Percentiles rank a stretch among this genome's conserved stretches.
Evolutionary conservation across 805 yeast species (phyloP).

Genomic region (Kodamaea hsintzibuensis): DNA sequence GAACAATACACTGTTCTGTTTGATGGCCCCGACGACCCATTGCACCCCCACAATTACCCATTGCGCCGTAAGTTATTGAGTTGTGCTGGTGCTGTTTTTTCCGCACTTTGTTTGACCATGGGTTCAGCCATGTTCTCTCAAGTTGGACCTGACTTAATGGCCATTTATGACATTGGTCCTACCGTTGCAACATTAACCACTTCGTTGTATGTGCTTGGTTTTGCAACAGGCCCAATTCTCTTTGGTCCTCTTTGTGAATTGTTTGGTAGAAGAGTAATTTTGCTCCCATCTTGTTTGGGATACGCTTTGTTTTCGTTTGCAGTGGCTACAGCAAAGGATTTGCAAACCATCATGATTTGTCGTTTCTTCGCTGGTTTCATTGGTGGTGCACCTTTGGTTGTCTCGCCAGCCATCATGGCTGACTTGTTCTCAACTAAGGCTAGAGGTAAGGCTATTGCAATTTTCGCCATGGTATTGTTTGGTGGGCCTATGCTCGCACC

Average conservation of each 20-base stretch:
- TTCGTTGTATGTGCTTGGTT: conserved; percentile 85
- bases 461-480: conserved; percentile 73
- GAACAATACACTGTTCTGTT: conserved; percentile 65
- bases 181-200: conserved; percentile 76
- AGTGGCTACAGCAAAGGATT: conserved; percentile 72
- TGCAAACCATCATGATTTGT: conserved; percentile 75
- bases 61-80: conserved; percentile 22
- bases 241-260: conserved; percentile 18
- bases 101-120: conserved; percentile 27
- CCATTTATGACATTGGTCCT: conserved; percentile 56
- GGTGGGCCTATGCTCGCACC: conserved; percentile 85
- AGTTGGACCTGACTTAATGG: conserved; percentile 50
- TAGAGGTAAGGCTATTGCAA: conserved; percentile 75
- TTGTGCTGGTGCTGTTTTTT: conserved; percentile 29
- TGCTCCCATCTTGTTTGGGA: conserved; percentile 40
- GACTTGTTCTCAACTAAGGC: conserved; percentile 67
- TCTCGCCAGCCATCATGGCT: conserved; percentile 84
- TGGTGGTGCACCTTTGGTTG: conserved; percentile 85
- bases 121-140: conserved; percentile 58
- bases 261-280: conserved; percentile 42
- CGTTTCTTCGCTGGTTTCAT: conserved; percentile 78
- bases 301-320: conserved; percentile 50
- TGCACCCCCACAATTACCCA: conserved; percentile 73
- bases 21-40: conserved; percentile 79
- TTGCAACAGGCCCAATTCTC: conserved; percentile 87